Conservation (phyloP, 345 rosid genomes). For the Salix dunnii region DNA sequence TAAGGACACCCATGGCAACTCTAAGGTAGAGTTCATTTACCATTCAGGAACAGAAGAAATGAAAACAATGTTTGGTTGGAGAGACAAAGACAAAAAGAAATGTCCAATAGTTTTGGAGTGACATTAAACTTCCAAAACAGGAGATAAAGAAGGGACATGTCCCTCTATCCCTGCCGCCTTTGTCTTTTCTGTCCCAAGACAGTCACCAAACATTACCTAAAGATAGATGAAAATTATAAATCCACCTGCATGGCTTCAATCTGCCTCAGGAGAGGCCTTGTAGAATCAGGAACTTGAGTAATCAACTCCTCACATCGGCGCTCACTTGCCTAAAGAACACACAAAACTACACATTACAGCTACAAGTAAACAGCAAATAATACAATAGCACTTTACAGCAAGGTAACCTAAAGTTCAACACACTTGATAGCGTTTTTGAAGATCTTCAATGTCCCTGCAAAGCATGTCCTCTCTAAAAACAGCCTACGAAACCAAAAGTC, state of each 20-base stretch:
- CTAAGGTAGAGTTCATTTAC: not conserved
- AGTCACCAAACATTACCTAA: too few species aligned
- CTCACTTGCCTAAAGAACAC: conserved; percentile 72
- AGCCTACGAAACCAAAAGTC: conserved; percentile 44
- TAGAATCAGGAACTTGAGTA: conserved; percentile 97
- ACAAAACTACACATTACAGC: conserved; percentile 6
- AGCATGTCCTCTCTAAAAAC: conserved; percentile 78
- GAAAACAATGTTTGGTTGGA: too few species aligned
- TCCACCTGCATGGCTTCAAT: conserved; percentile 97
- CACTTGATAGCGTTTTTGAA: conserved; percentile 93
- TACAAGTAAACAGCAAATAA: conserved; percentile 11
- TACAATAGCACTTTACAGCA: not conserved
- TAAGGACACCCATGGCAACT: not conserved
- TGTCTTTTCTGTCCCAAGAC: too few species aligned
- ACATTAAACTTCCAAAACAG: too few species aligned
- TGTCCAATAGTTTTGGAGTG: too few species aligned
- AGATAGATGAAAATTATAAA: conserved; percentile 5
- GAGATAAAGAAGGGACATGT: too few species aligned
- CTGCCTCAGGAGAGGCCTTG: conserved; percentile 95
- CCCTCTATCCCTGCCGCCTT: too few species aligned
- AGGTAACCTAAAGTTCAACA: conserved; percentile 11
- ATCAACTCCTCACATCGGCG: conserved; percentile 98
- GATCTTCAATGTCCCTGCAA: conserved; percentile 77
- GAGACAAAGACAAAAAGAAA: too few species aligned
- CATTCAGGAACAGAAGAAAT: too few species aligned